phyloP scores from a whole-genome alignment of 192 early-diverging fungal species.

The Backusella australiensis region DNA sequence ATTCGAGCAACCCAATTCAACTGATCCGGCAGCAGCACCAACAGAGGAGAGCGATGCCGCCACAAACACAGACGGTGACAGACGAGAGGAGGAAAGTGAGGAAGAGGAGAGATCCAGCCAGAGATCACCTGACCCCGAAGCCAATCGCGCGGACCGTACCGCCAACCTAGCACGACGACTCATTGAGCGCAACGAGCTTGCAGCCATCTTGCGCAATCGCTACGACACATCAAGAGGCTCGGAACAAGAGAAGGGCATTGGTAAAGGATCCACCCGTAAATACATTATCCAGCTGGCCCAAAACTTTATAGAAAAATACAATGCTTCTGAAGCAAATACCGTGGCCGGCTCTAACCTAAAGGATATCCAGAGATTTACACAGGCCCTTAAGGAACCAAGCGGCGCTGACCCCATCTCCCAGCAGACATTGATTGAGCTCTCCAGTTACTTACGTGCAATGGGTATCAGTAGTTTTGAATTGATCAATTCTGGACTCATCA shows the following conservation, averaged over 20 bases:
- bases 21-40: not conserved
- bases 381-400: not conserved
- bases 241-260: constrained; percentile 38
- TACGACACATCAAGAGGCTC: not conserved
- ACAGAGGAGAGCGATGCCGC: not conserved
- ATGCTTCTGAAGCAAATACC: not conserved
- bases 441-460: constrained; percentile 16
- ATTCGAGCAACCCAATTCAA: not conserved
- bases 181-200: constrained; percentile 8
- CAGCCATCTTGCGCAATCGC: constrained; percentile 8
- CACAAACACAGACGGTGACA: not conserved
- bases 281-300: constrained; percentile 41
- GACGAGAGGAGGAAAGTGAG: constrained; percentile 1
- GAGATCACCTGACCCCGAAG: not conserved
- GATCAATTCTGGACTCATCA: constrained; percentile 71
- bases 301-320: constrained; percentile 11
- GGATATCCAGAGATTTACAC: not conserved
- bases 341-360: constrained; percentile 13
- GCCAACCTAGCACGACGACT: not conserved
- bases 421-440: constrained; percentile 26
- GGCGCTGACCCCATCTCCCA: constrained; percentile 9
- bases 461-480: constrained; percentile 81
- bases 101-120: not conserved
- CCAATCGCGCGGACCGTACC: not conserved
- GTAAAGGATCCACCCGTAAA: constrained; percentile 38